Percentiles rank a stretch among this genome's conserved stretches.
These are phyloP conservation scores for Aspergillus sp. DNA, from an alignment of 2,329 filamentous ascomycete genomes.

Conservation along the genomic window DNA sequence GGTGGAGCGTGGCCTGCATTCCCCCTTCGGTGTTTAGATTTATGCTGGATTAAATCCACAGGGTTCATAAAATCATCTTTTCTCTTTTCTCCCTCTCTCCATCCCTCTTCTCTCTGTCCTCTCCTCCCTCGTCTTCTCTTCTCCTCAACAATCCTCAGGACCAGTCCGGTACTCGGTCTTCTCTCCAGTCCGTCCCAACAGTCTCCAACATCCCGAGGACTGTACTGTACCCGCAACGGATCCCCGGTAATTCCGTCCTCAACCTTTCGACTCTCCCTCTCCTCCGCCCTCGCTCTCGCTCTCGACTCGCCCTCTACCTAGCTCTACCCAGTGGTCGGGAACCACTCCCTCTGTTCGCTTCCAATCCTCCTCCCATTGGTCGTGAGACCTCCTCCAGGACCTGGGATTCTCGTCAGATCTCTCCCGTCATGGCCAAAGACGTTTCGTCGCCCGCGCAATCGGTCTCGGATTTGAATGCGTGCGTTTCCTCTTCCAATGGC, in stretches of 20 bases:
- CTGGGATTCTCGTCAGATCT: conserved; percentile 9
- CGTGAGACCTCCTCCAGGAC: conserved; percentile 1
- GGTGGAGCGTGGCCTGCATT: background rate
- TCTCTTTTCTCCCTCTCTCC: background rate
- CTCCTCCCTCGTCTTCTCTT: background rate
- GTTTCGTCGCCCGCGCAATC: conserved; percentile 27
- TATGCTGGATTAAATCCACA: background rate
- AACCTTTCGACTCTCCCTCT: too few species aligned
- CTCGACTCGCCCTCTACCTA: too few species aligned
- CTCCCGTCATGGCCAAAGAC: conserved; percentile 36
- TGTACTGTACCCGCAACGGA: conserved; percentile 8
- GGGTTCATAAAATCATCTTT: background rate
- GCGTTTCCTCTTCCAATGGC: conserved; percentile 35
- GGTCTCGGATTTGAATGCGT: conserved; percentile 40
- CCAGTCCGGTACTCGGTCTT: conserved; percentile 4
- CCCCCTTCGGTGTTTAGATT: background rate
- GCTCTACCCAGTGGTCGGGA: conserved; percentile 10
- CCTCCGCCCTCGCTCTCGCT: too few species aligned
- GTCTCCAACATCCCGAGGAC: background rate
- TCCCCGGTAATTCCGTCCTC: conserved; percentile 6
- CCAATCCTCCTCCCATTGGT: background rate
- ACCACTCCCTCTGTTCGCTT: conserved; percentile 10
- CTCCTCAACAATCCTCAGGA: background rate
- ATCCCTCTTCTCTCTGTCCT: background rate
- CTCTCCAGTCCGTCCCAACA: background rate